These are phyloP conservation scores for Cordyceps militaris DNA, from an alignment of 2,329 filamentous ascomycete genomes.

Conservation along the genomic window DNA sequence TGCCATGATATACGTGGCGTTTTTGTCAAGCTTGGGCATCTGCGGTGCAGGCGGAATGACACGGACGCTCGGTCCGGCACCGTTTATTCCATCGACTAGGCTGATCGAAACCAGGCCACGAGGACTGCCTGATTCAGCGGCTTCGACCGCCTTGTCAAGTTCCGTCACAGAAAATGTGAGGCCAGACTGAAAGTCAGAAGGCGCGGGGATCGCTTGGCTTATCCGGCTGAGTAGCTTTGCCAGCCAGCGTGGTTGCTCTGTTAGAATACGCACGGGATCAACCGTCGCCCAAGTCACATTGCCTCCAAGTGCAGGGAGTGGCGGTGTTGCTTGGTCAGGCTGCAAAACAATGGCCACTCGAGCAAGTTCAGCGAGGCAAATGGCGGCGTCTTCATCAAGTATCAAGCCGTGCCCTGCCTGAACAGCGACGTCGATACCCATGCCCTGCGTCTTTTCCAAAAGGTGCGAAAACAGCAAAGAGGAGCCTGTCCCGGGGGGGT, in stretches of 20 bases:
- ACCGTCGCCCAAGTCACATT: background rate
- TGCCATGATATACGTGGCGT: background rate
- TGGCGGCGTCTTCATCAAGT: background rate
- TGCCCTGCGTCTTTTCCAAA: background rate
- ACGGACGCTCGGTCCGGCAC: background rate
- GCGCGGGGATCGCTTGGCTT: background rate
- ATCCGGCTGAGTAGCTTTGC: background rate
- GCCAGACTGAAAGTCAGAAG: background rate
- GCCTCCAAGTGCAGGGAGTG: background rate
- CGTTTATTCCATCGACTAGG: background rate
- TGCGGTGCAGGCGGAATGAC: background rate
- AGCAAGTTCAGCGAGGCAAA: background rate
- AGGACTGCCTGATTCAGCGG: background rate
- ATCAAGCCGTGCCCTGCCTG: background rate
- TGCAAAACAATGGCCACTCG: background rate
- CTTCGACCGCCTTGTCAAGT: background rate
- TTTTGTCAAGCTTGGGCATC: background rate
- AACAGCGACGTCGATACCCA: background rate
- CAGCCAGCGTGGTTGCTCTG: background rate
- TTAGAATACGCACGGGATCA: background rate
- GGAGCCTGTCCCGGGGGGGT: background rate
- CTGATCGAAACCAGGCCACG: background rate
- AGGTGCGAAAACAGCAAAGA: background rate
- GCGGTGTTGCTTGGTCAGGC: background rate
- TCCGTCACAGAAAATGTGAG: background rate